These are phyloP conservation scores for Sphaerosporella brunnea DNA, from an alignment of 495 filamentous ascomycete species.

Conservation along the genomic window DNA sequence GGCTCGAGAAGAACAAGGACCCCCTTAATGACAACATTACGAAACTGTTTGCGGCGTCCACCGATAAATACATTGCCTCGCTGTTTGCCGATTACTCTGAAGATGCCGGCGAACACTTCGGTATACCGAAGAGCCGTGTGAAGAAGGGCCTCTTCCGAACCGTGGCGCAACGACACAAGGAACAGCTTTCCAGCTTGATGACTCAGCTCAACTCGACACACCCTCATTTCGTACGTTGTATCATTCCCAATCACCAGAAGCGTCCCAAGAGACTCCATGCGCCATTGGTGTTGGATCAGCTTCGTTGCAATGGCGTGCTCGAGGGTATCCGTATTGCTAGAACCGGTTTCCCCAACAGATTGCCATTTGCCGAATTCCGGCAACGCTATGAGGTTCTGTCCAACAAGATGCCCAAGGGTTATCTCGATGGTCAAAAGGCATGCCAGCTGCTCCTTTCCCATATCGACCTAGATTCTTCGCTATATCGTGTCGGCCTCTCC, in stretches of 20 bases:
- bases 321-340: constrained; percentile 95
- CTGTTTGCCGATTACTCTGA: constrained; percentile 82
- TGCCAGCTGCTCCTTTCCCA: constrained; percentile 79
- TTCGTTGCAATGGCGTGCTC: constrained; percentile 94
- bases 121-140: constrained; percentile 50
- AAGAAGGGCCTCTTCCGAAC: constrained; percentile 97
- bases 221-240: constrained; percentile 95
- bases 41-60: constrained; percentile 62
- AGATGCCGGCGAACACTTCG: constrained; percentile 47
- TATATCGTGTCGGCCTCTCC: constrained; percentile 86
- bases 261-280: constrained; percentile 82
- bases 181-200: constrained; percentile 90
- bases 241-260: constrained; percentile 97
- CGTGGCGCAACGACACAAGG: constrained; percentile 92
- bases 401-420: constrained; percentile 70
- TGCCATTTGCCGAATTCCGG: constrained; percentile 84
- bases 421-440: constrained; percentile 73
- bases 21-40: constrained; percentile 95
- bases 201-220: constrained; percentile 88
- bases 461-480: constrained; percentile 60
- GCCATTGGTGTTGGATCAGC: constrained; percentile 78
- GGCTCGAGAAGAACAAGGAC: constrained; percentile 99
- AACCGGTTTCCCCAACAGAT: constrained; percentile 92
- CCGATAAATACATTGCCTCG: constrained; percentile 61
- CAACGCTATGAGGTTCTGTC: constrained; percentile 96